Evolutionary conservation across 768 basidiomycete species (phyloP).

Genomic region (Boletus edulis): DNA sequence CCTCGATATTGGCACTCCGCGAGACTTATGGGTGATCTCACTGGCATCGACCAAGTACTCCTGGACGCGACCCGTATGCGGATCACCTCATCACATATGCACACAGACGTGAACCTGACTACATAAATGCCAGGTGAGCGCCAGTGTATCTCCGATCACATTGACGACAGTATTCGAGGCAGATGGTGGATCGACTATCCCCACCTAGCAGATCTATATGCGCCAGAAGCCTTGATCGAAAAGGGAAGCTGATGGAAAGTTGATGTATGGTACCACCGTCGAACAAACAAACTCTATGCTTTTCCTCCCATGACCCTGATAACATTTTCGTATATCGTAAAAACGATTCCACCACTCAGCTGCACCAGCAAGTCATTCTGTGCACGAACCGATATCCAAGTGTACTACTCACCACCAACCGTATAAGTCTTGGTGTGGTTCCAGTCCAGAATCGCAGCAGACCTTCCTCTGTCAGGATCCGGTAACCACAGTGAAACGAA

Average conservation of each 20-base stretch:
- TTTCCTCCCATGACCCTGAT: conserved; percentile 48
- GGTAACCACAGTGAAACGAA: conserved; percentile 92
- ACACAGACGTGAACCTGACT: background rate
- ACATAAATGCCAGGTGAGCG: no score
- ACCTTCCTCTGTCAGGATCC: conserved; percentile 94
- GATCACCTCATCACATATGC: background rate
- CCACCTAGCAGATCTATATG: no score
- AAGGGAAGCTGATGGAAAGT: background rate
- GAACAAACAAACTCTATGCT: background rate
- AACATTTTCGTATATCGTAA: conserved; percentile 86
- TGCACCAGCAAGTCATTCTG: conserved; percentile 29
- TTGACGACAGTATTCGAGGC: no score
- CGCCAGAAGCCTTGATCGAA: conserved; percentile 6
- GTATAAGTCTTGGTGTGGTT: conserved; percentile 83
- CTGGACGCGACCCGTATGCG: no score
- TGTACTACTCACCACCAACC: conserved; percentile 67
- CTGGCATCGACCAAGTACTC: no score
- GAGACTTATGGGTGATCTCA: background rate
- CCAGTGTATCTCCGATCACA: no score
- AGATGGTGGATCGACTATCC: no score
- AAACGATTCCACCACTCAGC: conserved; percentile 92
- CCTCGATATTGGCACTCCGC: conserved; percentile 5
- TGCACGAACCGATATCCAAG: background rate
- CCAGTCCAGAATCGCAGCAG: conserved; percentile 94
- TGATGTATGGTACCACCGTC: background rate